A percentile compares a stretch with the other conserved stretches of the same genome.
Conservation (phyloP, 2,329 filamentous ascomycete species). For the Neoarthrinium moseri region DNA sequence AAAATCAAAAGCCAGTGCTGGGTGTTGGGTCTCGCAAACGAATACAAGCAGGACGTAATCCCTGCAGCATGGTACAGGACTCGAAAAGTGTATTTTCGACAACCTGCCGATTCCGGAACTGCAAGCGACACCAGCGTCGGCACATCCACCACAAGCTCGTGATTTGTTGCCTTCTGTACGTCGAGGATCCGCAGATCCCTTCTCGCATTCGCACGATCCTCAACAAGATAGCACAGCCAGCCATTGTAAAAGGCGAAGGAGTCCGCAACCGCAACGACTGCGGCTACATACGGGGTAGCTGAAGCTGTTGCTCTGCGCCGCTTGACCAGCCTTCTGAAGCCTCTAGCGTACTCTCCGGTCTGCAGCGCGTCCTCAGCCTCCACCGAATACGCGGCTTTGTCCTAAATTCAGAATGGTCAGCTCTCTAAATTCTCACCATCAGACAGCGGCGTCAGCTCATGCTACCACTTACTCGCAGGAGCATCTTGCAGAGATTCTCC, state of each 20-base stretch:
- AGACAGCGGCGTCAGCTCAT: not conserved
- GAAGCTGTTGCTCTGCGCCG: slow-evolving; percentile 58
- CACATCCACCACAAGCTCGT: slow-evolving; percentile 58
- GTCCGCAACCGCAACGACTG: slow-evolving; percentile 58
- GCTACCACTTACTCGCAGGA: slow-evolving; percentile 50
- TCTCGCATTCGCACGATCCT: slow-evolving; percentile 29
- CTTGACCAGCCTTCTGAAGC: slow-evolving; percentile 60
- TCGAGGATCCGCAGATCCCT: slow-evolving; percentile 56
- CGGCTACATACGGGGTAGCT: slow-evolving; percentile 61
- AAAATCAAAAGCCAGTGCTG: slow-evolving; percentile 55
- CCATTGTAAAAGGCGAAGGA: slow-evolving; percentile 64
- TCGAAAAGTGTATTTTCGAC: slow-evolving; percentile 44
- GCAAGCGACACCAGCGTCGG: slow-evolving; percentile 36
- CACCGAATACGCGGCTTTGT: slow-evolving; percentile 26
- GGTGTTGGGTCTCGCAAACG: slow-evolving; percentile 33
- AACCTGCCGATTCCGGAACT: slow-evolving; percentile 32
- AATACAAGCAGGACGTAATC: slow-evolving; percentile 58
- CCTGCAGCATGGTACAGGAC: slow-evolving; percentile 57
- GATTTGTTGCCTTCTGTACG: slow-evolving; percentile 44
- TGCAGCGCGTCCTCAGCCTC: slow-evolving; percentile 30
- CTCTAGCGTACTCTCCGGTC: slow-evolving; percentile 42
- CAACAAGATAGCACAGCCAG: slow-evolving; percentile 61
- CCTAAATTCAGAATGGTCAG: slow-evolving; percentile 27
- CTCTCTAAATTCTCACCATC: slow-evolving; percentile 14
- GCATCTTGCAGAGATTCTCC: slow-evolving; percentile 54